Evolutionary conservation across 495 filamentous ascomycete species (phyloP).

Genomic region (Penicillium cataractarum): DNA sequence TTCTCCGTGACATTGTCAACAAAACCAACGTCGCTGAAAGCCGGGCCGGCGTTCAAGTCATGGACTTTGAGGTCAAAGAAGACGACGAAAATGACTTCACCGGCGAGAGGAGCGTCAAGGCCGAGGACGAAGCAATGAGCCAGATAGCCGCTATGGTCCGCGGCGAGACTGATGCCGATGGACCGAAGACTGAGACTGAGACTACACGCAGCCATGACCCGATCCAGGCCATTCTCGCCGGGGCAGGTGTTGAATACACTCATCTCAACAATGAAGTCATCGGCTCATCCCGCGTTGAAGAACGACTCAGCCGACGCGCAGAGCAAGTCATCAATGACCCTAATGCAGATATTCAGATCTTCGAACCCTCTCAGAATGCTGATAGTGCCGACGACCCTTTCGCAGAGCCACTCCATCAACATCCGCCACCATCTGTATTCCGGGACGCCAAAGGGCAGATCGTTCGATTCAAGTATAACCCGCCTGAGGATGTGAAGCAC

Average conservation of each 20-base stretch:
- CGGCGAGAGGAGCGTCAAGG: constrained; percentile 19
- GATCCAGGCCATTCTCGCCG: constrained; percentile 84
- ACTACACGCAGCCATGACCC: constrained; percentile 64
- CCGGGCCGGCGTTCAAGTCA: constrained; percentile 78
- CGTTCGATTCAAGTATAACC: constrained; percentile 71
- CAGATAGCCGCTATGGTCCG: constrained; percentile 75
- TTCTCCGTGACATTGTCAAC: constrained; percentile 91
- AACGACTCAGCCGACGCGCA: constrained; percentile 74
- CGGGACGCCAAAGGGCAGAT: constrained; percentile 27
- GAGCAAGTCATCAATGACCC: constrained; percentile 59
- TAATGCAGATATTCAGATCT: constrained; percentile 53
- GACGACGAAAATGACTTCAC: constrained; percentile 50
- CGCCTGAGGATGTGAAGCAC: constrained; percentile 71
- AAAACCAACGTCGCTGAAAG: constrained; percentile 97
- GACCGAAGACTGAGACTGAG: constrained; percentile 21
- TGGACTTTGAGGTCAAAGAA: constrained; percentile 70
- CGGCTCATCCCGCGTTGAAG: constrained; percentile 84
- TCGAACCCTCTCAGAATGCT: constrained; percentile 41
- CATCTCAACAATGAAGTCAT: constrained; percentile 97
- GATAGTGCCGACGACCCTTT: not conserved
- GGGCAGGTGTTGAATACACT: constrained; percentile 91
- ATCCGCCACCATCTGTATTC: not conserved
- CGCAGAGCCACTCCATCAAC: not conserved
- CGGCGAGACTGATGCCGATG: constrained; percentile 49
- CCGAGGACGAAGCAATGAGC: constrained; percentile 65